Evolutionary conservation across 2,329 filamentous ascomycete genomes (phyloP).

Genomic region (Nemania bipapillata): DNA sequence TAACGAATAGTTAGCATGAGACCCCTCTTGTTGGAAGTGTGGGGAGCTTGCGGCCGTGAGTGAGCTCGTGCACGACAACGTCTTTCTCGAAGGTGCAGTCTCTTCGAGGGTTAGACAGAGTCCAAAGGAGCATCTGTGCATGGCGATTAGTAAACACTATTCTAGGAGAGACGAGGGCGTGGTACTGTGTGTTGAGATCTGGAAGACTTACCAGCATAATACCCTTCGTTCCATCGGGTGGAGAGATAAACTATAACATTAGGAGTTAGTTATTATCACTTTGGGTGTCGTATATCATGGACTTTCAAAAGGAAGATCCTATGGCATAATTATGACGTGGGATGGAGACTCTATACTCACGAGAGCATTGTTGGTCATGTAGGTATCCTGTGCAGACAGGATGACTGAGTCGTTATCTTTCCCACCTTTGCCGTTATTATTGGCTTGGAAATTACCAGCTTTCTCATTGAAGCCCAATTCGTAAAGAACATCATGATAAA

Average conservation of each 20-base stretch:
- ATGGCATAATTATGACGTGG: background rate
- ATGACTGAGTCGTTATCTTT: constrained; percentile 63
- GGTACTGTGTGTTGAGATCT: background rate
- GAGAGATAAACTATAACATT: constrained; percentile 53
- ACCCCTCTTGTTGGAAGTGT: background rate
- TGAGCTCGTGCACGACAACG: constrained; percentile 71
- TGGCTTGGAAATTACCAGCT: constrained; percentile 69
- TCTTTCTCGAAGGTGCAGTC: constrained; percentile 68
- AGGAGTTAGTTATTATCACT: background rate
- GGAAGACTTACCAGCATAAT: constrained; percentile 58
- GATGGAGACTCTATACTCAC: background rate
- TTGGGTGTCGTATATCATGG: background rate
- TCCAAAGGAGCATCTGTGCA: constrained; percentile 66
- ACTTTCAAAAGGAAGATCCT: background rate
- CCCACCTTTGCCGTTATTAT: constrained; percentile 66
- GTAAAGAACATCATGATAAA: constrained; percentile 69
- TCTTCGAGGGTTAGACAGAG: constrained; percentile 57
- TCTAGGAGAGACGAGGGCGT: background rate
- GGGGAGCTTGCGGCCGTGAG: constrained; percentile 58
- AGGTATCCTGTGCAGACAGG: constrained; percentile 67
- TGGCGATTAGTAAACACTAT: background rate
- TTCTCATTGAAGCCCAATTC: constrained; percentile 66
- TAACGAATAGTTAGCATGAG: background rate
- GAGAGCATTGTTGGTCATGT: constrained; percentile 64
- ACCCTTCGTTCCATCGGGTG: constrained; percentile 61